Conservation (phyloP, 2,329 filamentous ascomycete genomes). For the Beauveria rudraprayagi region DNA sequence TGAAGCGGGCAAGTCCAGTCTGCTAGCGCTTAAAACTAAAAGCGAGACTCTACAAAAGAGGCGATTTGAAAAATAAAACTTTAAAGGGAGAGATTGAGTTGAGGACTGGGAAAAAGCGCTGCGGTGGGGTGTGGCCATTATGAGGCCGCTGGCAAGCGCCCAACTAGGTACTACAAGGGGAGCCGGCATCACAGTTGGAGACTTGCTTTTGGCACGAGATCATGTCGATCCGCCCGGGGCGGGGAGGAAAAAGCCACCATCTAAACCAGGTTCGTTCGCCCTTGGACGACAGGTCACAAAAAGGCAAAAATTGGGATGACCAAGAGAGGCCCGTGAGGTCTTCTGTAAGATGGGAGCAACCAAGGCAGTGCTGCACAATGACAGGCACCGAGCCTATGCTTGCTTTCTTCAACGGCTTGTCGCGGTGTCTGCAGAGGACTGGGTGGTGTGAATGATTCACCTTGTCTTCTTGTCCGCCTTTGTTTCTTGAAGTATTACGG, state of each 20-base stretch:
- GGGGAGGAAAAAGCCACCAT: not conserved
- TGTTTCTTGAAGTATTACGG: not conserved
- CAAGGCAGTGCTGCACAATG: not conserved
- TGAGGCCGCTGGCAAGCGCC: not conserved
- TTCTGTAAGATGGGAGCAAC: too few species aligned
- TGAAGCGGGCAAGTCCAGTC: not conserved
- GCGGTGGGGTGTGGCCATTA: not conserved
- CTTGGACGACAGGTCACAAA: not conserved
- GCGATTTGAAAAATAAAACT: not conserved
- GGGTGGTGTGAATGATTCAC: not conserved
- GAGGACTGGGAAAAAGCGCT: not conserved
- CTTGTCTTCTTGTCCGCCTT: not conserved
- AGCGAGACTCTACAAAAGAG: not conserved
- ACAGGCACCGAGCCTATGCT: not conserved
- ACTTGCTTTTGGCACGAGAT: conserved; percentile 11
- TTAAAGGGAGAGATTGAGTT: not conserved
- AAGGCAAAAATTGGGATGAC: not conserved
- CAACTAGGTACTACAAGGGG: not conserved
- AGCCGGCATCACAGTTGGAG: not conserved
- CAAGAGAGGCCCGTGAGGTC: not conserved
- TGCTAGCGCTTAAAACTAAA: not conserved
- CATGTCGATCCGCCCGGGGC: conserved; percentile 8
- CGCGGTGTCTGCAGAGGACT: not conserved
- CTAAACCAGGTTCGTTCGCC: not conserved
- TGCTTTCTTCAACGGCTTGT: not conserved